A percentile compares a stretch with the other conserved stretches of the same genome.
phyloP scores from a whole-genome alignment of 2,329 filamentous ascomycete species.

The Ascochyta rabiei region DNA sequence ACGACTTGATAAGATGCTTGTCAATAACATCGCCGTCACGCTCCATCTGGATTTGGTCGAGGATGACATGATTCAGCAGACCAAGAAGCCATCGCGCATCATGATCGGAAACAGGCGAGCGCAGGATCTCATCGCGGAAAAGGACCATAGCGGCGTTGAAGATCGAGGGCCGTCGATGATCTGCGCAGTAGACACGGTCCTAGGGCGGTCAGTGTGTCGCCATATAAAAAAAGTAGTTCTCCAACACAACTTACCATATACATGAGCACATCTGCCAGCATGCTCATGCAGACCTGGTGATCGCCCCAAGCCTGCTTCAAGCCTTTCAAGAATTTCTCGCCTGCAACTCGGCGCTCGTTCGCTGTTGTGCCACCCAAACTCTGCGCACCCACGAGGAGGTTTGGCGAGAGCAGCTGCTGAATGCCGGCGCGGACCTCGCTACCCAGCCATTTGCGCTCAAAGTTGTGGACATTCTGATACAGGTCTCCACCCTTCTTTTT shows the following conservation, averaged over 20 bases:
- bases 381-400: slow-evolving; percentile 64
- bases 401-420: slow-evolving; percentile 71
- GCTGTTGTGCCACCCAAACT: slow-evolving; percentile 63
- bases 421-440: slow-evolving; percentile 75
- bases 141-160: slow-evolving; percentile 84
- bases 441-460: slow-evolving; percentile 82
- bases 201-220: slow-evolving; percentile 32
- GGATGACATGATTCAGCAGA: slow-evolving; percentile 78
- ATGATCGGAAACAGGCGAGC: slow-evolving; percentile 57
- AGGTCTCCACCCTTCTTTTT: slow-evolving; percentile 83
- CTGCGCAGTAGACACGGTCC: slow-evolving; percentile 81
- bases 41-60: slow-evolving; percentile 93
- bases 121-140: slow-evolving; percentile 85
- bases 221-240: background rate
- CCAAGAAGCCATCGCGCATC: slow-evolving; percentile 65
- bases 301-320: slow-evolving; percentile 83
- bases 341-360: slow-evolving; percentile 78
- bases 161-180: slow-evolving; percentile 76
- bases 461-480: slow-evolving; percentile 78
- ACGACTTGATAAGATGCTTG: slow-evolving; percentile 78
- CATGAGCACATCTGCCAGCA: slow-evolving; percentile 96
- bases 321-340: slow-evolving; percentile 80
- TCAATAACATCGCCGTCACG: slow-evolving; percentile 89
- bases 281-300: slow-evolving; percentile 91
- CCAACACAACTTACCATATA: slow-evolving; percentile 70